Evolutionary conservation across 192 early-diverging fungal genomes (phyloP).

Genomic region (Gamsiella multidivaricata): DNA sequence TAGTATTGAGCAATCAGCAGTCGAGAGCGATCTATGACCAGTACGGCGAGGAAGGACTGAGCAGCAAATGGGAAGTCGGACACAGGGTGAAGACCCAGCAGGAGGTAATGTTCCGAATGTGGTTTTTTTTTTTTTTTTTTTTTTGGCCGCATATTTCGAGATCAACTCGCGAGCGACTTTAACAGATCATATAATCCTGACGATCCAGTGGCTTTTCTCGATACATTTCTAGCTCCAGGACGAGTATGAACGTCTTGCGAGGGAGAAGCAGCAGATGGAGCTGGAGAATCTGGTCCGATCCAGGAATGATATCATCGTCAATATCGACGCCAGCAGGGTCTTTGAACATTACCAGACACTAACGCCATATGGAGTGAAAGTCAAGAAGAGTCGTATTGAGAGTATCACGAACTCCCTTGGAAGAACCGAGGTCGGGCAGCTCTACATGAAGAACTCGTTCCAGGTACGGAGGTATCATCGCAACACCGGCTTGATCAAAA

Average conservation of each 20-base stretch:
- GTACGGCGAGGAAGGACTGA: conserved; percentile 88
- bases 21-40: conserved; percentile 89
- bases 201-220: neutral
- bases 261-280: conserved; percentile 67
- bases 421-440: conserved; percentile 56
- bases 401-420: conserved; percentile 39
- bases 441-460: conserved; percentile 73
- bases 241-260: conserved; percentile 72
- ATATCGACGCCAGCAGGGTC: conserved; percentile 61
- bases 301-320: conserved; percentile 63
- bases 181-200: too few species aligned
- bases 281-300: conserved; percentile 75
- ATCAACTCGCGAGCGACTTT: too few species aligned
- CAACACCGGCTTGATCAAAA: too few species aligned
- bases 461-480: conserved; percentile 59
- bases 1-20: conserved; percentile 82
- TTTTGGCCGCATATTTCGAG: neutral
- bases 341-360: conserved; percentile 58
- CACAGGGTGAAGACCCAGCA: conserved; percentile 73
- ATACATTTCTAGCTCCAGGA: conserved; percentile 59
- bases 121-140: neutral
- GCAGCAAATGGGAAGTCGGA: conserved; percentile 67
- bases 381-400: conserved; percentile 5
- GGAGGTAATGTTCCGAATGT: conserved; percentile 64
- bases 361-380: conserved; percentile 38